Evolutionary conservation across 2,329 filamentous ascomycete genomes (phyloP).

Genomic region (Acephala macrosclerotiorum): DNA sequence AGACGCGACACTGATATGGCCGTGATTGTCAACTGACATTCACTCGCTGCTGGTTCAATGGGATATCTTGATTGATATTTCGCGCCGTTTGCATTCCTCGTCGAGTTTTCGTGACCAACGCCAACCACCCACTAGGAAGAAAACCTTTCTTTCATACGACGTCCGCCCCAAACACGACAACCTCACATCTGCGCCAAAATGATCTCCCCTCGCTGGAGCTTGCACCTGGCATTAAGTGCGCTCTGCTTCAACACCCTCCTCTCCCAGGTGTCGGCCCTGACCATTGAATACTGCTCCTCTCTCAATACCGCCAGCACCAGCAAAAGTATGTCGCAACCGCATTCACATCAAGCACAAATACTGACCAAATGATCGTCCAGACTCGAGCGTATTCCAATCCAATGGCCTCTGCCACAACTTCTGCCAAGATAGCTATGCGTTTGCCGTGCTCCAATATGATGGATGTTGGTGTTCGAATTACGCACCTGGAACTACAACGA

Average conservation of each 20-base stretch:
- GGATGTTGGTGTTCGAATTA: constrained; percentile 81
- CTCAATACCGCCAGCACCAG: constrained; percentile 53
- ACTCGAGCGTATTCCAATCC: constrained; percentile 67
- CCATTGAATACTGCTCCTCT: constrained; percentile 51
- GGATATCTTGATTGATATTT: constrained; percentile 40
- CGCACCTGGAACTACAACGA: constrained; percentile 57
- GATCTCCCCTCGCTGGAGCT: constrained; percentile 30
- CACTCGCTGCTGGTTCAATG: constrained; percentile 34
- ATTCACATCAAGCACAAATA: background rate
- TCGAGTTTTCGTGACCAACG: constrained; percentile 15
- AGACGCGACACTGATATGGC: constrained; percentile 27
- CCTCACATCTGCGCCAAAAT: constrained; percentile 21
- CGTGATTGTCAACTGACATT: constrained; percentile 29
- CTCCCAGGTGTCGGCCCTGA: constrained; percentile 28
- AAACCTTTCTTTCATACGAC: constrained; percentile 6
- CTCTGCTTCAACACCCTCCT: constrained; percentile 26
- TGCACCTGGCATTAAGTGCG: constrained; percentile 36
- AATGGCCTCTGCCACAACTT: constrained; percentile 71
- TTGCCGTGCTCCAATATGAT: constrained; percentile 70
- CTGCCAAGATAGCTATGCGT: constrained; percentile 66
- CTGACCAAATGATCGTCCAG: constrained; percentile 46
- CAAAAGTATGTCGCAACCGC: constrained; percentile 49
- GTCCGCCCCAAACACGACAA: constrained; percentile 15
- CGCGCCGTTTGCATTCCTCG: constrained; percentile 32
- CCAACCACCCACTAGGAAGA: constrained; percentile 21